Percentiles rank a stretch among this genome's conserved stretches.
Conservation (phyloP, 2,329 filamentous ascomycete genomes). For the Aspergillus alliaceus region DNA sequence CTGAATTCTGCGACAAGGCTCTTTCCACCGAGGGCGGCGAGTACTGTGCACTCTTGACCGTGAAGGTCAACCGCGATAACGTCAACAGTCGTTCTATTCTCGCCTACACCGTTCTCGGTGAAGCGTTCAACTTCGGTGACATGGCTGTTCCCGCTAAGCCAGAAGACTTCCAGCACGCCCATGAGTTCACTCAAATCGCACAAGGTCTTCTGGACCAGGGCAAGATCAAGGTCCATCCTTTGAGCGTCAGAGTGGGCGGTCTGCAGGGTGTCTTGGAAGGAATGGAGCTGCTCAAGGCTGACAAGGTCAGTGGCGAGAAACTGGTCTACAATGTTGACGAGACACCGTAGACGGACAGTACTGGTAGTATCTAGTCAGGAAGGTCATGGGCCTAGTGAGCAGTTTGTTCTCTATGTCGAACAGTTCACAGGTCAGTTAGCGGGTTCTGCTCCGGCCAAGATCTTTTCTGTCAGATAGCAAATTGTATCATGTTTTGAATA, state of each 20-base stretch:
- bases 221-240: slow-evolving; percentile 45
- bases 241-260: slow-evolving; percentile 41
- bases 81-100: slow-evolving; percentile 29
- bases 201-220: no score
- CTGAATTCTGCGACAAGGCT: slow-evolving; percentile 31
- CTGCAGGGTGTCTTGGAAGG: slow-evolving; percentile 49
- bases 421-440: no score
- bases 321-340: slow-evolving; percentile 45
- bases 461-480: no score
- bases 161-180: no score
- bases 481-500: no score
- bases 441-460: no score
- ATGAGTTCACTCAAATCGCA: no score
- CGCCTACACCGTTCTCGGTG: slow-evolving; percentile 33
- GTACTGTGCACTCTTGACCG: slow-evolving; percentile 25
- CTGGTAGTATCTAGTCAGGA: no score
- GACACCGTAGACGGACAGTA: slow-evolving; percentile 5
- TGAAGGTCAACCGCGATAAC: slow-evolving; percentile 29
- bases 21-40: slow-evolving; percentile 30
- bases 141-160: slow-evolving; percentile 28
- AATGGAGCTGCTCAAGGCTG: slow-evolving; percentile 43
- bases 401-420: no score
- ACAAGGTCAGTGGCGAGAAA: slow-evolving; percentile 50
- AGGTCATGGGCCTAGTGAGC: no score
- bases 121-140: slow-evolving; percentile 28